phyloP scores from a whole-genome alignment of 1,139 yeast species.

The Hanseniaspora sp. region DNA sequence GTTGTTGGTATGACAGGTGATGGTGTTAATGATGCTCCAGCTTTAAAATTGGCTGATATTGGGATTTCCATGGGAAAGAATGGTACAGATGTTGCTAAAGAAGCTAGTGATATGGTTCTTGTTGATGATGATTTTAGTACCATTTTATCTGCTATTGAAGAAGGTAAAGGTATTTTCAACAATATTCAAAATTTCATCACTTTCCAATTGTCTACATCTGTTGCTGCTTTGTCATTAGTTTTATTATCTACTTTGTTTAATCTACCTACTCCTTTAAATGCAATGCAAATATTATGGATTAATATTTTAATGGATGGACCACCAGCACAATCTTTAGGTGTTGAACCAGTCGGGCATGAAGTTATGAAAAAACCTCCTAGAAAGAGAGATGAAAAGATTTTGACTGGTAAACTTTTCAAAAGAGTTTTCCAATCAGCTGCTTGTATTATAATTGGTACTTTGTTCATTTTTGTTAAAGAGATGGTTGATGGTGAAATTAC shows the following conservation, averaged over 20 bases:
- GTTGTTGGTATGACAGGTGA: conserved; percentile 99
- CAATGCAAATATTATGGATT: conserved; percentile 97
- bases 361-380: conserved; percentile 94
- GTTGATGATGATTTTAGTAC: conserved; percentile 95
- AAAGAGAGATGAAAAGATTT: conserved; percentile 66
- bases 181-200: conserved; percentile 90
- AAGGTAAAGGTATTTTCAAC: conserved; percentile 91
- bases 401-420: conserved; percentile 55
- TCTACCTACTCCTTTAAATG: conserved; percentile 90
- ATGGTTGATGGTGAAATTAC: conserved; percentile 72
- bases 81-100: conserved; percentile 98
- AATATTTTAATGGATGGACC: conserved; percentile 98
- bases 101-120: conserved; percentile 94
- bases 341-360: conserved; percentile 90
- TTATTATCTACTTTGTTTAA: conserved; percentile 80
- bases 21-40: conserved; percentile 99
- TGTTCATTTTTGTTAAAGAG: conserved; percentile 72
- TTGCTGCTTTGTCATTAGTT: conserved; percentile 83
- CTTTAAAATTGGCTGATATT: conserved; percentile 88
- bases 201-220: conserved; percentile 87
- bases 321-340: conserved; percentile 95
- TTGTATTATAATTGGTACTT: conserved; percentile 68
- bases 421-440: conserved; percentile 66
- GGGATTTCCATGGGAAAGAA: conserved; percentile 95
- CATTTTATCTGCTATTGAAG: conserved; percentile 81